Evolutionary conservation across 108 stramenopile genomes (phyloP).

Genomic region (Cyclotella atomus): DNA sequence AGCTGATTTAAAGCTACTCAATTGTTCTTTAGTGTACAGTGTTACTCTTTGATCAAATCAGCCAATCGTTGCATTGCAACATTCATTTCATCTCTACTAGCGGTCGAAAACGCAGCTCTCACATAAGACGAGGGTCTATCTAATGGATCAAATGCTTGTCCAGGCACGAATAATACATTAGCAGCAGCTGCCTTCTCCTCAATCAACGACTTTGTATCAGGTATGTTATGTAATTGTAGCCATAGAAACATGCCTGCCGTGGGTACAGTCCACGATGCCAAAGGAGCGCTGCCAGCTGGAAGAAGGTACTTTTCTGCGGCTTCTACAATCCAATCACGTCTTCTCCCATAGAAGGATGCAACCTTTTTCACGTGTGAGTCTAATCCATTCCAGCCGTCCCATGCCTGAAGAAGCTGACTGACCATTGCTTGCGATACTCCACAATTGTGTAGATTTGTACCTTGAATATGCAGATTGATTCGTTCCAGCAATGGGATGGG

Average conservation of each 20-base stretch:
- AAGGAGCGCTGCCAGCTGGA: not conserved
- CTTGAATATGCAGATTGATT: conserved; percentile 48
- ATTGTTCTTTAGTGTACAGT: too few relatives aligned
- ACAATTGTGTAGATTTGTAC: conserved; percentile 45
- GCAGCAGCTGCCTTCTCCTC: conserved; percentile 30
- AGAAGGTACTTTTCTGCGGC: conserved; percentile 33
- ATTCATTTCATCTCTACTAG: conserved; percentile 39
- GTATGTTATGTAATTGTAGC: conserved; percentile 31
- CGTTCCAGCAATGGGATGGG: conserved; percentile 48
- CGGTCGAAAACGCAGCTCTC: conserved; percentile 32
- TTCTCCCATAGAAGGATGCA: conserved; percentile 31
- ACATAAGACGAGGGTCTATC: conserved; percentile 25
- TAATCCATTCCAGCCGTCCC: conserved; percentile 47
- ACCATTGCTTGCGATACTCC: conserved; percentile 62
- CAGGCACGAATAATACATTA: conserved; percentile 48
- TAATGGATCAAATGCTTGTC: conserved; percentile 30
- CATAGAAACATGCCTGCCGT: conserved; percentile 68
- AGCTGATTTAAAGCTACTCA: too few relatives aligned
- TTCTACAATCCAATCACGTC: conserved; percentile 38
- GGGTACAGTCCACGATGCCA: conserved; percentile 38
- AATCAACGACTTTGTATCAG: conserved; percentile 24
- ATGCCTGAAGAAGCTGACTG: conserved; percentile 32
- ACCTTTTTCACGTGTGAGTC: conserved; percentile 34
- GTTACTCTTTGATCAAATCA: conserved; percentile 5
- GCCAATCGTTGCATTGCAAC: conserved; percentile 30